Evolutionary conservation across 495 filamentous ascomycete species (phyloP).

Genomic region (Gamarada debralockiae): DNA sequence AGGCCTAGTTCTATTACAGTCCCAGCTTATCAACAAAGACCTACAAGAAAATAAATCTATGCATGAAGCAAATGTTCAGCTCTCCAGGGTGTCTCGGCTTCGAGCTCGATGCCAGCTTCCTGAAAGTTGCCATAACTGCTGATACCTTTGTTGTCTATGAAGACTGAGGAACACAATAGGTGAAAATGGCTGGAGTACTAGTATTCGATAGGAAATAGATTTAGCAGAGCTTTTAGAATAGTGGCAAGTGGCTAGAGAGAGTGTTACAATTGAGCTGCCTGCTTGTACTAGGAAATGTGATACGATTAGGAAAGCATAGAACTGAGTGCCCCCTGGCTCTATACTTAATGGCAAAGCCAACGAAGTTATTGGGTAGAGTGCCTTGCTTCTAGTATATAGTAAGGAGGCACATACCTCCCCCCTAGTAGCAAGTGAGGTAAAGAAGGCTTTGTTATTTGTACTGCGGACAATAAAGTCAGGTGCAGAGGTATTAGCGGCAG

Average conservation of each 20-base stretch:
- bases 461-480: slow-evolving; percentile 15
- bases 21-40: slow-evolving; percentile 15
- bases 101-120: slow-evolving; percentile 16
- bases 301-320: slow-evolving; percentile 11
- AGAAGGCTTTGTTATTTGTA: slow-evolving; percentile 13
- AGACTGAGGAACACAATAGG: slow-evolving; percentile 14
- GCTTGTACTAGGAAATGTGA: slow-evolving; percentile 10
- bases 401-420: slow-evolving; percentile 19
- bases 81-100: slow-evolving; percentile 18
- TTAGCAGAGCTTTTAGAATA: slow-evolving; percentile 17
- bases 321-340: slow-evolving; percentile 2
- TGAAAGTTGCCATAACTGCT: slow-evolving; percentile 19
- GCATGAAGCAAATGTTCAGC: slow-evolving; percentile 19
- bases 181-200: slow-evolving; percentile 12
- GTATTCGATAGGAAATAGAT: slow-evolving; percentile 17
- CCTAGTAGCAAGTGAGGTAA: slow-evolving; percentile 14
- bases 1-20: too few species aligned
- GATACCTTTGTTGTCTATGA: slow-evolving; percentile 9
- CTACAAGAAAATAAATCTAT: slow-evolving; percentile 16
- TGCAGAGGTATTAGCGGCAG: slow-evolving; percentile 7
- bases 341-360: slow-evolving; percentile 18
- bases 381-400: slow-evolving; percentile 18
- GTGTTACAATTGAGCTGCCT: slow-evolving; percentile 12
- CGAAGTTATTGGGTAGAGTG: slow-evolving; percentile 15
- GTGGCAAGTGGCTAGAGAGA: slow-evolving; percentile 17